Conservation (phyloP, 2,329 filamentous ascomycete genomes). For the Rhinocladiella similis region DNA sequence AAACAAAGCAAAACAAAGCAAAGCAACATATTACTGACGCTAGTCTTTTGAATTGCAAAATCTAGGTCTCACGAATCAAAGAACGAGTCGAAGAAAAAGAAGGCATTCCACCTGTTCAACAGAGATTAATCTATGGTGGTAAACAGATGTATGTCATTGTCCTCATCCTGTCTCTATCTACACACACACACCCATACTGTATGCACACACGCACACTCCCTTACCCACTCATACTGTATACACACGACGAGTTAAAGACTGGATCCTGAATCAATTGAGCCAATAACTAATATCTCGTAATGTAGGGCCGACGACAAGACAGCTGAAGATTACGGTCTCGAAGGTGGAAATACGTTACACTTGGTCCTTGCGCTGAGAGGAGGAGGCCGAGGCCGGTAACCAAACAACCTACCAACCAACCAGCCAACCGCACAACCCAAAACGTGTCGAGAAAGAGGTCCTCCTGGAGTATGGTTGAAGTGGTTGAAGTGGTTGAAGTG, state of each 20-base stretch:
- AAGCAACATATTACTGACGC: constrained; percentile 5
- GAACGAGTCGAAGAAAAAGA: constrained; percentile 99
- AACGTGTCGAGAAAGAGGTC: too few species aligned
- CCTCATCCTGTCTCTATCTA: too few species aligned
- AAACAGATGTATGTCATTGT: constrained; percentile 83
- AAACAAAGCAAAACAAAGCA: not conserved
- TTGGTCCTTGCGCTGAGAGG: constrained; percentile 92
- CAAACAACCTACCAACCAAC: too few species aligned
- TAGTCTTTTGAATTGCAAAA: not conserved
- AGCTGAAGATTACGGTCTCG: constrained; percentile 83
- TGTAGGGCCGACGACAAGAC: constrained; percentile 91
- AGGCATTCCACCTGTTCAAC: constrained; percentile 94
- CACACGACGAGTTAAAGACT: not conserved
- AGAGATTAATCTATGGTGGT: constrained; percentile 91
- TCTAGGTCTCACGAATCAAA: constrained; percentile 92
- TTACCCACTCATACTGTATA: too few species aligned
- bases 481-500: too few species aligned
- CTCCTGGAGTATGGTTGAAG: too few species aligned
- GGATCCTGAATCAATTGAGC: not conserved
- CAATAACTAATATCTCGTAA: not conserved
- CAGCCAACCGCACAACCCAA: too few species aligned
- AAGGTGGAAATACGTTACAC: constrained; percentile 90
- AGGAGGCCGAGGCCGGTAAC: constrained; percentile 54
- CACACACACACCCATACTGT: too few species aligned
- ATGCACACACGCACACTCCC: too few species aligned